Evolutionary conservation across 805 yeast genomes (phyloP), one percentile per base, ranked within the genome.

Genomic region (Phaffomyces antillensis): DNA sequence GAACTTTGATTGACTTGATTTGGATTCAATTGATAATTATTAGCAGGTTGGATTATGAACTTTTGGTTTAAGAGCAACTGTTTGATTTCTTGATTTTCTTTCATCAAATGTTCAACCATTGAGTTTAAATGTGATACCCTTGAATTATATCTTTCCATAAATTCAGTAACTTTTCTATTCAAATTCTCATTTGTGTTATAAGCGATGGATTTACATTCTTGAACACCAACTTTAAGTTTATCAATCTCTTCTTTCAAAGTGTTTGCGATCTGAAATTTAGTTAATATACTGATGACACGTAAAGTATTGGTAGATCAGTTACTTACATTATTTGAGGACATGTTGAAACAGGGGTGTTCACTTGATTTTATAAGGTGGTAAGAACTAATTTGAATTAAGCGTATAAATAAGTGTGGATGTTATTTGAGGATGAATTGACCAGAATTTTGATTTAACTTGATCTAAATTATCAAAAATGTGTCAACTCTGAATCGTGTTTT

Each of bases 1-100:
- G 37, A 7, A 13, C 37, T 41, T 58, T 55, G 50, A 55, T 40
- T 41, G 11, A 48, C 20, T 36, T 45, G 49, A 37, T 39, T 43
- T 17, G 43, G 43, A 26, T 36, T 45, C 7, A 46, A 24, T 32
- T 64, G 69, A 35, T 60, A 51, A 34, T 62, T 68, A 40, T 54
- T 55, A 46, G 61, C 67, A 3, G 64, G 64, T 15, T 59, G 58
- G n/a, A 42, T 44, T 5, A 55, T 47, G 31, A 54, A 57, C 42
- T 55, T 53, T 39, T 57, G 62, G 23, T 44, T 50, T 1, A 53
- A 37, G 6, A 59, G 38, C 11, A 52, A 36, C 5, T 45, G 46
- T 35, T 56, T 59, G 39, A 59, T 43, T 30, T 57, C 59, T 41
- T 51, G 57, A 43, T 59, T 59, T 25, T 59, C 62, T 42, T 58